Evolutionary conservation across 2,329 filamentous ascomycete species (phyloP).

Genomic region (Xylaria sp.): DNA sequence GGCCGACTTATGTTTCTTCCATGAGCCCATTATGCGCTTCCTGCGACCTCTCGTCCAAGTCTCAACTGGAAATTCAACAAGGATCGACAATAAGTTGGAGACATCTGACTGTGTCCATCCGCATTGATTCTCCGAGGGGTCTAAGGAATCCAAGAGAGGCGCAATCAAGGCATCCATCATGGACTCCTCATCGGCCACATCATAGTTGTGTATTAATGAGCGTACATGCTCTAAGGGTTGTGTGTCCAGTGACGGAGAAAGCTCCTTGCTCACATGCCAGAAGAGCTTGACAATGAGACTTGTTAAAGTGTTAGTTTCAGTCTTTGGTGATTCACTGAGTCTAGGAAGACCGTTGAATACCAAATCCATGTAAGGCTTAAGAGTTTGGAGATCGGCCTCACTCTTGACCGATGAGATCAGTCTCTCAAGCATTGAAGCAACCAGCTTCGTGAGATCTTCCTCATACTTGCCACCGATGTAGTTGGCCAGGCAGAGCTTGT

Average conservation of each 20-base stretch:
- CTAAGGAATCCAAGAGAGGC: constrained; percentile 25
- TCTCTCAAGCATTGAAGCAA: constrained; percentile 24
- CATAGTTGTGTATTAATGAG: constrained; percentile 24
- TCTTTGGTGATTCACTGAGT: constrained; percentile 23
- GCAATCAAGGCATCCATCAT: constrained; percentile 27
- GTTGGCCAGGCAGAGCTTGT: constrained; percentile 27
- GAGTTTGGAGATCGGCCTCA: constrained; percentile 11
- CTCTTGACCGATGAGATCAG: constrained; percentile 19
- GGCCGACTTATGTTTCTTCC: constrained; percentile 26
- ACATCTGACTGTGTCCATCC: constrained; percentile 27
- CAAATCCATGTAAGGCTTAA: constrained; percentile 22
- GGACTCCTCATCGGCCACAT: constrained; percentile 27
- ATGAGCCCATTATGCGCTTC: constrained; percentile 32
- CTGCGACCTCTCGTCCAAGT: constrained; percentile 29
- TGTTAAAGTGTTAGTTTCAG: constrained; percentile 19
- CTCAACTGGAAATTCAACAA: constrained; percentile 29
- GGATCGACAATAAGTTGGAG: constrained; percentile 19
- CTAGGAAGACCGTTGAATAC: constrained; percentile 26
- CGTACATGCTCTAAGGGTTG: constrained; percentile 15
- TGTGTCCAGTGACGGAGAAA: constrained; percentile 5
- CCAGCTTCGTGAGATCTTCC: constrained; percentile 24
- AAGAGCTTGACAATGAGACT: constrained; percentile 25
- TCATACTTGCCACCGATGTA: constrained; percentile 27
- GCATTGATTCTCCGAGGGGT: constrained; percentile 17
- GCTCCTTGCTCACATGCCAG: constrained; percentile 18